Percentiles rank a stretch among this genome's conserved stretches.
Conservation (phyloP, 257 asterid species). For the Fraxinus americana region DNA sequence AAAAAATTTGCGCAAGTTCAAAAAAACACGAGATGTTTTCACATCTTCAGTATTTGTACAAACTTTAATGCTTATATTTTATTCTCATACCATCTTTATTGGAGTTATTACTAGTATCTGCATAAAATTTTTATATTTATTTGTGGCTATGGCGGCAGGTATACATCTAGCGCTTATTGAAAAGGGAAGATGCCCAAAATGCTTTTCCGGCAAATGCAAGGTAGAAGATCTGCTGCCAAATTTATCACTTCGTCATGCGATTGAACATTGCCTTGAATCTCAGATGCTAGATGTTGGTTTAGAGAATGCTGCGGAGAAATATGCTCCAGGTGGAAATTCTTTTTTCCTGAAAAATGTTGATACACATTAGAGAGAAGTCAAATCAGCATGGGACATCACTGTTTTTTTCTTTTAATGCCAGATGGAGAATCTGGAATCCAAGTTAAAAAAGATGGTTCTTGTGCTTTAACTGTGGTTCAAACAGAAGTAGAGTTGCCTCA, state of each 20-base stretch:
- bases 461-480: conserved; percentile 49
- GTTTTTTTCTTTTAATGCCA: conserved; percentile 37
- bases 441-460: conserved; percentile 48
- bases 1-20: too few relatives aligned
- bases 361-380: neutral
- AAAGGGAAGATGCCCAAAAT: conserved; percentile 74
- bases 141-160: conserved; percentile 40
- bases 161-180: conserved; percentile 58
- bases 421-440: conserved; percentile 95
- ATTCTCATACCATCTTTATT: too few relatives aligned
- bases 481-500: conserved; percentile 60
- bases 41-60: too few relatives aligned
- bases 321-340: conserved; percentile 62
- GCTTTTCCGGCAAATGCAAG: conserved; percentile 65
- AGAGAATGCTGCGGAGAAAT: conserved; percentile 50
- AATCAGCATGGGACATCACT: conserved; percentile 10
- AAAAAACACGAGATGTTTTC: too few relatives aligned
- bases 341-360: conserved; percentile 11
- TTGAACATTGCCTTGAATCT: conserved; percentile 67
- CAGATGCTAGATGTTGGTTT: conserved; percentile 51
- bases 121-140: too few relatives aligned
- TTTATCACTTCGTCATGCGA: conserved; percentile 68
- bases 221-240: conserved; percentile 76
- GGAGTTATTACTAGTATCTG: too few relatives aligned
- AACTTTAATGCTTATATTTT: too few relatives aligned